Evolutionary conservation across 2,329 filamentous ascomycete genomes (phyloP).

Genomic region (Amphichorda felina): DNA sequence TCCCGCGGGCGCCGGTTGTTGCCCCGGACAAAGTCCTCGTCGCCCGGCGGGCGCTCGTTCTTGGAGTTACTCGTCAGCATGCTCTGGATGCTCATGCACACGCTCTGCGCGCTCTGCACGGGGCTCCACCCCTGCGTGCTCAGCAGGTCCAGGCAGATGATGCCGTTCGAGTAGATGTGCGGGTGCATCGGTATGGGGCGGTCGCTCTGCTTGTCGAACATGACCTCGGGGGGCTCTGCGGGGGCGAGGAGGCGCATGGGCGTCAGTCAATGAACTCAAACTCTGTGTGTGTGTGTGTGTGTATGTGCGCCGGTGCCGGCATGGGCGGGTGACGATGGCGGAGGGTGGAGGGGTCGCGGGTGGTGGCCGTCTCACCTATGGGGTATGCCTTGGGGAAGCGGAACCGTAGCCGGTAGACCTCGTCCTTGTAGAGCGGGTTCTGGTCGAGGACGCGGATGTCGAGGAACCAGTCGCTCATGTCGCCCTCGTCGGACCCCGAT

Average conservation of each 20-base stretch:
- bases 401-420: conserved; percentile 80
- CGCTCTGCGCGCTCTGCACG: conserved; percentile 91
- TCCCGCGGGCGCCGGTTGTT: conserved; percentile 75
- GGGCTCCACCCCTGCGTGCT: conserved; percentile 86
- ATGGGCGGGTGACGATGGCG: too few relatives aligned
- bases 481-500: conserved; percentile 73
- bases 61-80: conserved; percentile 95
- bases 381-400: conserved; percentile 76
- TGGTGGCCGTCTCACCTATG: conserved; percentile 74
- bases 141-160: conserved; percentile 93
- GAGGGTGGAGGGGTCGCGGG: too few relatives aligned
- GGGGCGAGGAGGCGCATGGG: too few relatives aligned
- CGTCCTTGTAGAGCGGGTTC: conserved; percentile 75
- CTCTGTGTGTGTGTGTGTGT: too few relatives aligned
- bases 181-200: conserved; percentile 83
- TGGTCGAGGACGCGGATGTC: conserved; percentile 84
- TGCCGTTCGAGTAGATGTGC: conserved; percentile 96
- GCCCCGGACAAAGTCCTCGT: conserved; percentile 75
- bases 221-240: conserved; percentile 86
- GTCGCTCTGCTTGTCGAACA: conserved; percentile 58
- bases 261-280: too few relatives aligned
- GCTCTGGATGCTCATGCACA: conserved; percentile 95
- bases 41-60: conserved; percentile 80
- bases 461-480: conserved; percentile 68
- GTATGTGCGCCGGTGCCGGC: too few relatives aligned